These are phyloP conservation scores for Clohesyomyces aquaticus DNA, from an alignment of 495 filamentous ascomycete genomes.

Conservation along the genomic window DNA sequence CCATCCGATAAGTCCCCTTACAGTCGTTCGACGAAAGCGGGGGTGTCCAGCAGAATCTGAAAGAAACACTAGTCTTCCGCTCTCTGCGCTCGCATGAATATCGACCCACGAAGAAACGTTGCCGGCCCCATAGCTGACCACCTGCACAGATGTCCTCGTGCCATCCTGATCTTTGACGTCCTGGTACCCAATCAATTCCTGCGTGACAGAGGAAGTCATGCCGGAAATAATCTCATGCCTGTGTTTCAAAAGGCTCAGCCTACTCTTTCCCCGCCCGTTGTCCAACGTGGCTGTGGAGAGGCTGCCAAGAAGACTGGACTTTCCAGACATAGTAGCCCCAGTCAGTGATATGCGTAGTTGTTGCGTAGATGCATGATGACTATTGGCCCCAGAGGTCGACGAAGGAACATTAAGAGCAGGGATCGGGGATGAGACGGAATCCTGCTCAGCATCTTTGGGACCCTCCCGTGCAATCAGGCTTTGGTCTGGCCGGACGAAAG, in stretches of 20 bases:
- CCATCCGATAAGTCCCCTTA: slow-evolving; percentile 91
- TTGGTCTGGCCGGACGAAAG: slow-evolving; percentile 64
- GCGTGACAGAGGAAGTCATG: slow-evolving; percentile 88
- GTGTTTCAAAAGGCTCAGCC: slow-evolving; percentile 86
- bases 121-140: slow-evolving; percentile 84
- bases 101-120: slow-evolving; percentile 94
- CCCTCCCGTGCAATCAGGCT: slow-evolving; percentile 7
- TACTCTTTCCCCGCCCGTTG: slow-evolving; percentile 87
- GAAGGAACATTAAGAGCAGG: slow-evolving; percentile 2
- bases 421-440: slow-evolving; percentile 2
- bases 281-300: slow-evolving; percentile 85
- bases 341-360: slow-evolving; percentile 91
- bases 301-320: slow-evolving; percentile 87
- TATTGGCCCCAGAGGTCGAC: background rate
- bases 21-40: slow-evolving; percentile 81
- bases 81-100: slow-evolving; percentile 75
- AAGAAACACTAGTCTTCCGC: slow-evolving; percentile 76
- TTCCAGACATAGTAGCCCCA: slow-evolving; percentile 89
- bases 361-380: slow-evolving; percentile 51
- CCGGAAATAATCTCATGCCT: slow-evolving; percentile 92
- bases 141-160: slow-evolving; percentile 48
- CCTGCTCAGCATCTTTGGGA: slow-evolving; percentile 7
- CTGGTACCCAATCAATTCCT: slow-evolving; percentile 87
- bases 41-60: slow-evolving; percentile 91
- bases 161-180: slow-evolving; percentile 37